Conservation (phyloP, 495 filamentous ascomycete species). For the Terfezia claveryi region DNA sequence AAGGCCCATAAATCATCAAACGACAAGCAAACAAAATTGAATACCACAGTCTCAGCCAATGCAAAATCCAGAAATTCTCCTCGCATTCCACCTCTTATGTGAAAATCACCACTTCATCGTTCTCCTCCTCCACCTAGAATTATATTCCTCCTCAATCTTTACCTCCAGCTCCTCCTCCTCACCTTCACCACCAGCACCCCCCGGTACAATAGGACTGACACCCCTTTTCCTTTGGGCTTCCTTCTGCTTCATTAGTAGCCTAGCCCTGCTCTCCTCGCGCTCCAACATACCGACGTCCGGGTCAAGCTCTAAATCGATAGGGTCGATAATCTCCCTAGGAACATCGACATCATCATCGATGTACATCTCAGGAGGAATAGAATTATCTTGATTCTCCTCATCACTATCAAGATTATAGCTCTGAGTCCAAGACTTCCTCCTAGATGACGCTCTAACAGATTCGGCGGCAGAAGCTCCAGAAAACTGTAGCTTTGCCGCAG, state of each 20-base stretch:
- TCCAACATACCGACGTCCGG: background rate
- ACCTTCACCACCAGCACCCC: background rate
- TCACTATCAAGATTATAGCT: too few species aligned
- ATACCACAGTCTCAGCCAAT: too few species aligned
- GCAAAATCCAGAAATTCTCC: background rate
- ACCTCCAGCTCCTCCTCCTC: background rate
- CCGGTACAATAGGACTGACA: background rate
- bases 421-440: too few species aligned
- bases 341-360: background rate
- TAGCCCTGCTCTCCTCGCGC: background rate
- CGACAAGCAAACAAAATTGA: too few species aligned
- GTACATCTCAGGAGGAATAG: background rate
- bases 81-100: slow-evolving; percentile 1
- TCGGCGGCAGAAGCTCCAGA: too few species aligned
- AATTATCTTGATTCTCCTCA: too few species aligned
- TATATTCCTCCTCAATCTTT: slow-evolving; percentile 2
- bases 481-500: too few species aligned
- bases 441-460: too few species aligned
- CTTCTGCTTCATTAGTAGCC: background rate
- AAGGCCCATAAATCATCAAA: background rate
- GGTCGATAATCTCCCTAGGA: background rate
- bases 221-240: background rate
- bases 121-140: slow-evolving; percentile 6
- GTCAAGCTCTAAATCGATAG: background rate
- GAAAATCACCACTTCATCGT: slow-evolving; percentile 1